Conservation (phyloP, 2,329 filamentous ascomycete genomes). For the Gnomoniopsis sp. region DNA sequence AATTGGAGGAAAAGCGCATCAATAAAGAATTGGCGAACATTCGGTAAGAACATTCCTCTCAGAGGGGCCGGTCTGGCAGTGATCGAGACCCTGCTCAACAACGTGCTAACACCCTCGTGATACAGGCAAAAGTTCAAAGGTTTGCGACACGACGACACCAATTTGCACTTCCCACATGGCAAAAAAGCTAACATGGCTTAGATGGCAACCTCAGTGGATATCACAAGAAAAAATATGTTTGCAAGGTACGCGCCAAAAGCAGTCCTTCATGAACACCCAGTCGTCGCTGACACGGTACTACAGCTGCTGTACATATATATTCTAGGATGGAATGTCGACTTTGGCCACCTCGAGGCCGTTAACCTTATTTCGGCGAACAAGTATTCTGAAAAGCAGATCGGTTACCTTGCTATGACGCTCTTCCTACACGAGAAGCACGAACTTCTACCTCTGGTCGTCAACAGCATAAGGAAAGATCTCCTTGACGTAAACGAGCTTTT, state of each 20-base stretch:
- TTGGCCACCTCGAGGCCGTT: slow-evolving; percentile 96
- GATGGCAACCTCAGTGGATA: slow-evolving; percentile 91
- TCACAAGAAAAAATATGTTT: slow-evolving; percentile 99
- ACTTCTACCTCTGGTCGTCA: slow-evolving; percentile 91
- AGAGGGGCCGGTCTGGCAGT: neutral
- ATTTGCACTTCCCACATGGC: neutral
- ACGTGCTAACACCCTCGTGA: slow-evolving; percentile 11
- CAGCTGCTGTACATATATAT: slow-evolving; percentile 97
- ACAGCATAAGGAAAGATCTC: slow-evolving; percentile 96
- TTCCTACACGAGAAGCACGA: slow-evolving; percentile 98
- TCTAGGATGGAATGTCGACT: slow-evolving; percentile 97
- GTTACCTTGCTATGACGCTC: slow-evolving; percentile 93
- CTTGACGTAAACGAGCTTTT: slow-evolving; percentile 94
- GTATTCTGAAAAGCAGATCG: slow-evolving; percentile 99
- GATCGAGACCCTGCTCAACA: neutral
- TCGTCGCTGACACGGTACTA: slow-evolving; percentile 18
- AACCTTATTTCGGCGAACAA: slow-evolving; percentile 96
- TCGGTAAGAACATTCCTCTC: slow-evolving; percentile 45
- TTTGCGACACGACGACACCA: slow-evolving; percentile 29
- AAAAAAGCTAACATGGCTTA: slow-evolving; percentile 31
- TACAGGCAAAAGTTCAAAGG: slow-evolving; percentile 88
- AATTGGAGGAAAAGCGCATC: slow-evolving; percentile 97
- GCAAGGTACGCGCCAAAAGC: slow-evolving; percentile 63
- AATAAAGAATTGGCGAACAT: slow-evolving; percentile 99
- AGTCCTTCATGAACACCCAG: neutral